Evolutionary conservation across 768 basidiomycete genomes (phyloP).

Genomic region (Nidularia sp.): DNA sequence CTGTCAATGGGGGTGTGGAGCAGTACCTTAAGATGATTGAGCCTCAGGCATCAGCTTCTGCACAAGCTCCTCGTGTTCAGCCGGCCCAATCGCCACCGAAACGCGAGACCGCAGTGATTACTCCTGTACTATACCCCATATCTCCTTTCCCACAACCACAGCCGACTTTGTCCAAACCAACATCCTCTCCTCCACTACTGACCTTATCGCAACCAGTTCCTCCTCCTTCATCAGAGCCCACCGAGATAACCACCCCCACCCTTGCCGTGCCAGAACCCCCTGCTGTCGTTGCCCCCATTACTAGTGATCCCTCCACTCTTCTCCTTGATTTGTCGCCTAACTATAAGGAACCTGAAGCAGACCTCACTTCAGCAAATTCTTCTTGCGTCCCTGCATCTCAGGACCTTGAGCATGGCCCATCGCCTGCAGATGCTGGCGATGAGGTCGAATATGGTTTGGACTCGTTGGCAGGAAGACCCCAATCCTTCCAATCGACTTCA

Average conservation of each 20-base stretch:
- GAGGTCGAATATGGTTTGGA: background rate
- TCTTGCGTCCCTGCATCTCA: background rate
- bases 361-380: background rate
- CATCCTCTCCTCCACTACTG: conserved; percentile 1
- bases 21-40: conserved; percentile 60
- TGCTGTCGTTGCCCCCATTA: background rate
- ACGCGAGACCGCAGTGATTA: background rate
- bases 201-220: conserved; percentile 5
- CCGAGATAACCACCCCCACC: background rate
- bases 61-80: background rate
- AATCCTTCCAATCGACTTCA: conserved; percentile 40
- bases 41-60: conserved; percentile 7
- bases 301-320: background rate
- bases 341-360: background rate
- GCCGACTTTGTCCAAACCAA: background rate
- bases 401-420: background rate
- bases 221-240: background rate
- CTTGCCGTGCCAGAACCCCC: background rate
- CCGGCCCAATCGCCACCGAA: conserved; percentile 4
- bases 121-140: background rate
- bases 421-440: background rate
- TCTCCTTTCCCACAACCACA: background rate
- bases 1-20: conserved; percentile 60
- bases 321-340: background rate
- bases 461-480: conserved; percentile 15